Evolutionary conservation across 768 basidiomycete species (phyloP), one percentile per base, ranked within the genome.

Genomic region (Hypholoma sublateritium): DNA sequence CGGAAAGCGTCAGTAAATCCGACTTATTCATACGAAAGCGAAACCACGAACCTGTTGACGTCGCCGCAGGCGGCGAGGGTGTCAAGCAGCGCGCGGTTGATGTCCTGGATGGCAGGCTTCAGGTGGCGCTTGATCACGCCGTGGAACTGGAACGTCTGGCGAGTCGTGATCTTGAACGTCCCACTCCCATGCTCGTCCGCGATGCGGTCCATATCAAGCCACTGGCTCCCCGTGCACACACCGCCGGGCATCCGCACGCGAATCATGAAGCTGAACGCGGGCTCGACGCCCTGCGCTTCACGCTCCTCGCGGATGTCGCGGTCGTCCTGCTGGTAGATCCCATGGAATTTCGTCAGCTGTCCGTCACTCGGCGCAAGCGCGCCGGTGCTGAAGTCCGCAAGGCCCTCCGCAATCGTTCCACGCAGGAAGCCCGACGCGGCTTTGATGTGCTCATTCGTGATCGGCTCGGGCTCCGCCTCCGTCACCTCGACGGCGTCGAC

Each of bases 381-480:
- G 50, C 94, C 96, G 1, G 96, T 97, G 53, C 79, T 84, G 53
- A 76, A 81, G 70, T 98, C 96, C 62, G 82, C 79, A 35, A 99
- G 82, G 45, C 97, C 96, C 69, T 98, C 95, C 1, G 78, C 80
- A 70, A 99, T 98, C 36, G 97, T 98, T 2, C 97, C 97, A 52
- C 97, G 90, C 19, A 98, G 82, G 75, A 89, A 98, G 55, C 87
- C 85, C 46, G 91, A 93, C 5, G 96, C 95, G 47, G 91, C 97
- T 77, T 98, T 99, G 82, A 98, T 98, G 73, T 98, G 94, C 74
- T 99, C 97, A 78, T 98, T 98, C 53, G 97, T 98, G 71, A 99
- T 96, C 1, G 93, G 87, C 65, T 98, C 95, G 0, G 95, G 95
- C 69, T 98, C 95, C 17, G 88, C 89, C 73, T 98, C 97, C 32